Evolutionary conservation across 2,329 filamentous ascomycete genomes (phyloP), one percentile per base, ranked within the genome.

Genomic region (Xylariaceae sp.): DNA sequence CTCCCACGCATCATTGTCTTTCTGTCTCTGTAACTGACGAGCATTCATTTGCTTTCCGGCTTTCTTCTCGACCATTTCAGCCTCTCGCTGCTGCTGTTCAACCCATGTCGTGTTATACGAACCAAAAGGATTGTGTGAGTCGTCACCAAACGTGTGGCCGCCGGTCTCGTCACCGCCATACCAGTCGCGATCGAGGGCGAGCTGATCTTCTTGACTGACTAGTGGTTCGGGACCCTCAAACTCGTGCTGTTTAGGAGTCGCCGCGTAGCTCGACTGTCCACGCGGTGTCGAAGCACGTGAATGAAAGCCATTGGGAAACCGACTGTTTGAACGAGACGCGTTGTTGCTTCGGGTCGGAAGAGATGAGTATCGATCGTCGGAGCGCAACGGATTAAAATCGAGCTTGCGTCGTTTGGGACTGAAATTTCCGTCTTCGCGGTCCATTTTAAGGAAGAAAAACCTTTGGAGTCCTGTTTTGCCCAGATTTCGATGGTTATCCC

Each of bases 1-100:
- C 73, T 99, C 95, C 94, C 94, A 99, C 0, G 92, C 93, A 73
- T 99, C 94, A 36, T 94, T 92, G 68, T 99, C 94, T 69, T 89
- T 92, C 71, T 96, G 91, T 64, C 92, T 90, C 73, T 96, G 91
- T 53, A 91, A 81, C 56, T 87, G 86, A 44, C 89, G 82, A 37
- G 88, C 88, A 67, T 85, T 91, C 70, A 88, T 81, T 3, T 84
- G 80, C 48, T 77, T 82, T 65, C 82, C 86, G 4, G 86, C 81
- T 76, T 94, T 94, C 79, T 91, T 94, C 72, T 95, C 90, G 7
- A 85, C 80, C 70, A 92, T 75, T 11, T 85, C 87, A 13, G 82
- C 82, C 72, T 96, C 91, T 20, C 81, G 79, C 67, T 91, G 84
- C 68, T 90, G 86, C 62, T 79, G 75, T 32, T 79, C 80, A 58